A percentile compares a stretch with the other conserved stretches of the same genome.
Conservation (phyloP, 345 rosid genomes). For the Populus pruinosa region DNA sequence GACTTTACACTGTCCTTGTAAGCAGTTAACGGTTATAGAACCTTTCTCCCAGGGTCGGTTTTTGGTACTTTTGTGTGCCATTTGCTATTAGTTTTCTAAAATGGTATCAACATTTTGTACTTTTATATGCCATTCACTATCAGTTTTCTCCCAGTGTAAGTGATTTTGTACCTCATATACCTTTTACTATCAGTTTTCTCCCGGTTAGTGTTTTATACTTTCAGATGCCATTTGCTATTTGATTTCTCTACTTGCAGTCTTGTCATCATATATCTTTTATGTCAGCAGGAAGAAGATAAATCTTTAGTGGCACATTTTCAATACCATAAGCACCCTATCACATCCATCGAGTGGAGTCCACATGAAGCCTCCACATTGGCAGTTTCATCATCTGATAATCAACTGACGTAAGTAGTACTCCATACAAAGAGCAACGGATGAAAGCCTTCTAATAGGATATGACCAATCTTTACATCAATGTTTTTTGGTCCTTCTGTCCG, state of each 20-base stretch:
- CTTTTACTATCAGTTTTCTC: background rate
- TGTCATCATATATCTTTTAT: background rate
- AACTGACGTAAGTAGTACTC: slow-evolving; percentile 62
- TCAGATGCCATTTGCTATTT: background rate
- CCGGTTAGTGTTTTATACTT: background rate
- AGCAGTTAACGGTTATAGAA: too few relatives aligned
- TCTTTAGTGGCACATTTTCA: slow-evolving; percentile 84
- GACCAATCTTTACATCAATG: background rate
- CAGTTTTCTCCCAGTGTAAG: background rate
- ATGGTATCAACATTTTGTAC: background rate
- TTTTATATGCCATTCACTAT: background rate
- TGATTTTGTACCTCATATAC: background rate
- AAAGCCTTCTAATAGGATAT: background rate
- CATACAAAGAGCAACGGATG: background rate
- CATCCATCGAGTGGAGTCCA: slow-evolving; percentile 96
- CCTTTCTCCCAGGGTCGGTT: background rate
- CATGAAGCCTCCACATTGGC: slow-evolving; percentile 85
- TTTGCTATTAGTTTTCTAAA: too few relatives aligned
- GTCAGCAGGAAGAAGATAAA: slow-evolving; percentile 55
- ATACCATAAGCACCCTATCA: slow-evolving; percentile 78
- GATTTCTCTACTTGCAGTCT: background rate
- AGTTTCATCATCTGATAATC: slow-evolving; percentile 84
- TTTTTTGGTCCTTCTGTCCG: background rate
- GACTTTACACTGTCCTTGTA: too few relatives aligned
- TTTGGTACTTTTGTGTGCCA: background rate